Percentiles rank a stretch among this genome's conserved stretches.
phyloP scores from a whole-genome alignment of 768 basidiomycete species.

The Cytidiella melzeri region DNA sequence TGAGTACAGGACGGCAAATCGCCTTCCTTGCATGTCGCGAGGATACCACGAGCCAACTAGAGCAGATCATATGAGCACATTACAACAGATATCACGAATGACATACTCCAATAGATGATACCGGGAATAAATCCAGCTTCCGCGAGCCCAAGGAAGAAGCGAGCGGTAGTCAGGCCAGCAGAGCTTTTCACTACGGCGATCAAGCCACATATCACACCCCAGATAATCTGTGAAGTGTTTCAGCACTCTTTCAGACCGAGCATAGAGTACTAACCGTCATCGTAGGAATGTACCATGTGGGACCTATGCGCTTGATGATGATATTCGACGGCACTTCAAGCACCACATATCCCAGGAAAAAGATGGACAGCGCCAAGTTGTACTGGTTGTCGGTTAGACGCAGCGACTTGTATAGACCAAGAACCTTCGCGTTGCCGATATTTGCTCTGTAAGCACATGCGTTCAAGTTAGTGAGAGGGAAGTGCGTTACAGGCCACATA shows the following conservation, averaged over 20 bases:
- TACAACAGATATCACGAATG: not conserved
- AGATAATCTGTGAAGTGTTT: constrained; percentile 18
- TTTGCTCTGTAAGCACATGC: constrained; percentile 18
- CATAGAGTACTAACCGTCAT: constrained; percentile 27
- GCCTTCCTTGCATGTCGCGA: constrained; percentile 18
- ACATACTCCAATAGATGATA: constrained; percentile 29
- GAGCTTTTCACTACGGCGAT: constrained; percentile 21
- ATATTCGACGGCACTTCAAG: constrained; percentile 38
- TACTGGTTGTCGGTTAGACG: constrained; percentile 27
- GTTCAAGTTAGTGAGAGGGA: not conserved
- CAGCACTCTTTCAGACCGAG: constrained; percentile 11
- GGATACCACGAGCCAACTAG: constrained; percentile 39
- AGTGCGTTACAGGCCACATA: constrained; percentile 1
- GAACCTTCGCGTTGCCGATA: constrained; percentile 28
- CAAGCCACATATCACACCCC: constrained; percentile 27
- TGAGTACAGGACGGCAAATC: constrained; percentile 23
- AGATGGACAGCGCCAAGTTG: constrained; percentile 36
- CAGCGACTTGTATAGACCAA: constrained; percentile 21
- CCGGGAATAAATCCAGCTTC: constrained; percentile 37
- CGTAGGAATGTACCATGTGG: constrained; percentile 32
- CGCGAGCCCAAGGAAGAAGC: constrained; percentile 33
- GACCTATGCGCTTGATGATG: constrained; percentile 29
- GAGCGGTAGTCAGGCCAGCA: constrained; percentile 31
- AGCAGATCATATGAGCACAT: not conserved
- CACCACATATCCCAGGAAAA: constrained; percentile 35